phyloP scores from a whole-genome alignment of 1,139 yeast species.

The Meyerozyma carpophila region DNA sequence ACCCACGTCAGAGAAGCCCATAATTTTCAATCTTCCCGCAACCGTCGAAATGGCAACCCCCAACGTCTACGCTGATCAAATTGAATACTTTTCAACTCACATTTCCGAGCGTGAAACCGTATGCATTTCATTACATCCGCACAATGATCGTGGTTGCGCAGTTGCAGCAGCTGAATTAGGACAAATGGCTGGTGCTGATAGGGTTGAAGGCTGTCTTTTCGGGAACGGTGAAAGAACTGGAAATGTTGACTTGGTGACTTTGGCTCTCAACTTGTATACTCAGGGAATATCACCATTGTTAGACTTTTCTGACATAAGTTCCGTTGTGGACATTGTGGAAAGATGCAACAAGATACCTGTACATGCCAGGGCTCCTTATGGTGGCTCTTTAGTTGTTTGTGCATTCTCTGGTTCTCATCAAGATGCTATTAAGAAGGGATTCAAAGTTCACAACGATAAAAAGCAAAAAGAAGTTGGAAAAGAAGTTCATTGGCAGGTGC shows the following conservation, averaged over 20 bases:
- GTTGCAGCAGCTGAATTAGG: slow-evolving; percentile 97
- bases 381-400: slow-evolving; percentile 93
- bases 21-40: slow-evolving; percentile 94
- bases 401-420: slow-evolving; percentile 97
- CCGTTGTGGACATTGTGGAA: slow-evolving; percentile 83
- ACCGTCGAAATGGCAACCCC: slow-evolving; percentile 97
- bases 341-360: slow-evolving; percentile 94
- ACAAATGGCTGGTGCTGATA: slow-evolving; percentile 91
- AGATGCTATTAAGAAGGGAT: slow-evolving; percentile 97
- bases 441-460: slow-evolving; percentile 49
- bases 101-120: slow-evolving; percentile 81
- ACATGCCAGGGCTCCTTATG: slow-evolving; percentile 91
- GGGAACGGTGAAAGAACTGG: slow-evolving; percentile 99
- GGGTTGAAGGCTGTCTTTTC: slow-evolving; percentile 95
- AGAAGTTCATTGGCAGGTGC: slow-evolving; percentile 66
- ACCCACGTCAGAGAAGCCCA: slow-evolving; percentile 76
- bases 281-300: slow-evolving; percentile 85
- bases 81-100: slow-evolving; percentile 79
- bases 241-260: slow-evolving; percentile 89
- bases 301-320: slow-evolving; percentile 80
- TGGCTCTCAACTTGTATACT: slow-evolving; percentile 89
- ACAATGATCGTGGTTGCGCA: slow-evolving; percentile 96
- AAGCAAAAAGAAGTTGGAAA: slow-evolving; percentile 25
- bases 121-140: slow-evolving; percentile 88
- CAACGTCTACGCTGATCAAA: slow-evolving; percentile 93